Evolutionary conservation across 805 yeast species (phyloP).

Genomic region (Sugiyamaella chiloensis): DNA sequence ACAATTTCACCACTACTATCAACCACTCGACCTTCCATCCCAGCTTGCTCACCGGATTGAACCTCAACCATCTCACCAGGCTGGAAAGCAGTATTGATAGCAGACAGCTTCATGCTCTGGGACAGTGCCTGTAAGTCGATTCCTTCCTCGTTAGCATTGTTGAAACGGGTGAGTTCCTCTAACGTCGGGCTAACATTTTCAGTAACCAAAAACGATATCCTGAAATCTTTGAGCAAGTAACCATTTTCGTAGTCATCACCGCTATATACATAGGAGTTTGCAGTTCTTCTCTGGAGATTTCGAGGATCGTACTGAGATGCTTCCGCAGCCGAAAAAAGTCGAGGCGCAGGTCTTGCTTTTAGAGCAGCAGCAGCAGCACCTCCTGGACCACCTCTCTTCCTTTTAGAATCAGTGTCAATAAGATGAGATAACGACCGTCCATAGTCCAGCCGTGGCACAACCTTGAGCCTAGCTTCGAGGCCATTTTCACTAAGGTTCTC

Average conservation of each 20-base stretch:
- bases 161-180: slow-evolving; percentile 82
- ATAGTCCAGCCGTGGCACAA: slow-evolving; percentile 92
- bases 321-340: slow-evolving; percentile 83
- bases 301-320: slow-evolving; percentile 82
- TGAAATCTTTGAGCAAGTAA: slow-evolving; percentile 79
- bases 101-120: slow-evolving; percentile 69
- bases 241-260: slow-evolving; percentile 92
- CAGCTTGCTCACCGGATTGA: slow-evolving; percentile 88
- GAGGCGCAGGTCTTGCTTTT: slow-evolving; percentile 76
- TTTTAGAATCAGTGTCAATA: slow-evolving; percentile 34
- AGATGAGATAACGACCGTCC: slow-evolving; percentile 48
- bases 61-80: slow-evolving; percentile 94
- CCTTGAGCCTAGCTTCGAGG: slow-evolving; percentile 85
- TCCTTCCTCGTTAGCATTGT: slow-evolving; percentile 74
- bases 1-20: slow-evolving; percentile 65
- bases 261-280: slow-evolving; percentile 62
- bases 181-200: slow-evolving; percentile 78
- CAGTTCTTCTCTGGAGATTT: slow-evolving; percentile 54
- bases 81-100: slow-evolving; percentile 54
- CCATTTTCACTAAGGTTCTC: slow-evolving; percentile 94
- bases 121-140: slow-evolving; percentile 85
- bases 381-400: slow-evolving; percentile 46
- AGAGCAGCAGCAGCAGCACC: slow-evolving; percentile 52
- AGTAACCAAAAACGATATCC: slow-evolving; percentile 74
- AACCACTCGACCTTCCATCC: slow-evolving; percentile 75